These are phyloP conservation scores for Fusarium avenaceum DNA, from an alignment of 2,329 filamentous ascomycete species.

Conservation along the genomic window DNA sequence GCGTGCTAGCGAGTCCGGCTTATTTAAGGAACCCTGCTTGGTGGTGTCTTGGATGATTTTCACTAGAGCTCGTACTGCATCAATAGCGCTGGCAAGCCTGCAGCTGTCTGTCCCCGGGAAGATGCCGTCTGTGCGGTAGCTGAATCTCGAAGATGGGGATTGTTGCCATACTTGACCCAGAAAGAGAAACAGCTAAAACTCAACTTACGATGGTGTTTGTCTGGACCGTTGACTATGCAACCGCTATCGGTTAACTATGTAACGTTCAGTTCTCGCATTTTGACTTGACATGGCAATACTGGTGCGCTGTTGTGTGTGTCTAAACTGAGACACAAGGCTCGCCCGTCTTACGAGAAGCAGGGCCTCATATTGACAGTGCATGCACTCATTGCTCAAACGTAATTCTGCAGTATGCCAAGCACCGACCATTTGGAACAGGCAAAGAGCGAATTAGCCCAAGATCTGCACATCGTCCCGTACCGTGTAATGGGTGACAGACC, in stretches of 20 bases:
- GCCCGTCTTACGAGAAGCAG: too few relatives aligned
- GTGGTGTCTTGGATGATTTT: too few relatives aligned
- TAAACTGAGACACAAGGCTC: too few relatives aligned
- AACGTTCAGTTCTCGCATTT: neutral
- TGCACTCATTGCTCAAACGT: too few relatives aligned
- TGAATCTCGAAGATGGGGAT: neutral
- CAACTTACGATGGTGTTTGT: neutral
- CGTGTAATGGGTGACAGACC: too few relatives aligned
- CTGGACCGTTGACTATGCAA: neutral
- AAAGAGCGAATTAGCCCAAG: too few relatives aligned
- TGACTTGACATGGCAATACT: neutral
- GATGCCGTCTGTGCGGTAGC: neutral
- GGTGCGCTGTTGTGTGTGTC: too few relatives aligned
- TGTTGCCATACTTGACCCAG: neutral
- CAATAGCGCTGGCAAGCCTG: conserved; percentile 7
- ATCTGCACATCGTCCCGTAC: too few relatives aligned
- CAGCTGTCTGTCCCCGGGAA: neutral
- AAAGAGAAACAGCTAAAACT: neutral
- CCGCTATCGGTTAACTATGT: neutral
- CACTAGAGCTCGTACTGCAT: conserved; percentile 5
- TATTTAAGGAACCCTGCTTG: neutral
- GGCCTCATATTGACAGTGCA: too few relatives aligned
- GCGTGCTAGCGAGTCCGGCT: neutral
- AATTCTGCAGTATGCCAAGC: too few relatives aligned
- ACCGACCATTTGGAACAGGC: too few relatives aligned